Evolutionary conservation across 2,329 filamentous ascomycete species (phyloP).

Genomic region (Exophiala sideris): DNA sequence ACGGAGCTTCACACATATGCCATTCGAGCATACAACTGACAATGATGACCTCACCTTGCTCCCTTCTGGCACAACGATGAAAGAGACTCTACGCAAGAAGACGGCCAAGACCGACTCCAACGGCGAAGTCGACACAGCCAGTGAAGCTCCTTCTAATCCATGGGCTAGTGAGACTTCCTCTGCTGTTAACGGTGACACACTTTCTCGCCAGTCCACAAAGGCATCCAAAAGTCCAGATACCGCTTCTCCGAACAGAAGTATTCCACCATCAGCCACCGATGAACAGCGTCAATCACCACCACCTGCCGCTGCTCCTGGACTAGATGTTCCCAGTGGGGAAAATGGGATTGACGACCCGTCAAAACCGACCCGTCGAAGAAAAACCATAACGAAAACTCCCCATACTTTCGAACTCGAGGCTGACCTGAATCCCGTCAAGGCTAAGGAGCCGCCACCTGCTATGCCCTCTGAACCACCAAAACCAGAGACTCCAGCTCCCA

Average conservation of each 20-base stretch:
- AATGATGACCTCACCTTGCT: no score
- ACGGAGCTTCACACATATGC: no score
- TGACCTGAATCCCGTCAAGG: conserved; percentile 16
- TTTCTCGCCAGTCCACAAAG: conserved; percentile 20
- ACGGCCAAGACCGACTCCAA: conserved; percentile 8
- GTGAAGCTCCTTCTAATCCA: conserved; percentile 22
- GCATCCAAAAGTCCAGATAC: conserved; percentile 14
- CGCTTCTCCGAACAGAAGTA: conserved; percentile 11
- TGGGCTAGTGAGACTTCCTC: conserved; percentile 21
- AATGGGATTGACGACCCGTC: conserved; percentile 12
- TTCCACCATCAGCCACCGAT: conserved; percentile 3
- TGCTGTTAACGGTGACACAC: conserved; percentile 13
- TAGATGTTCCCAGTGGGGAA: conserved; percentile 12
- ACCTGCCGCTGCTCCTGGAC: background rate
- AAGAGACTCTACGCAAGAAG: conserved; percentile 23
- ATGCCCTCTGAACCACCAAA: conserved; percentile 4
- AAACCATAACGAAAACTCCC: conserved; percentile 23
- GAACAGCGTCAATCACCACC: conserved; percentile 11
- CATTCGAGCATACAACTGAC: no score
- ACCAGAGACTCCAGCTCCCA: conserved; percentile 10
- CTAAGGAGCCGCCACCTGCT: conserved; percentile 13
- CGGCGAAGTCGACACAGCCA: conserved; percentile 18
- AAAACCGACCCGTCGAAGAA: conserved; percentile 21
- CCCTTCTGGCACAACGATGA: conserved; percentile 9
- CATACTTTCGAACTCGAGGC: conserved; percentile 23